Conservation (phyloP, 1,139 yeast species). For the Pichia sp. region DNA sequence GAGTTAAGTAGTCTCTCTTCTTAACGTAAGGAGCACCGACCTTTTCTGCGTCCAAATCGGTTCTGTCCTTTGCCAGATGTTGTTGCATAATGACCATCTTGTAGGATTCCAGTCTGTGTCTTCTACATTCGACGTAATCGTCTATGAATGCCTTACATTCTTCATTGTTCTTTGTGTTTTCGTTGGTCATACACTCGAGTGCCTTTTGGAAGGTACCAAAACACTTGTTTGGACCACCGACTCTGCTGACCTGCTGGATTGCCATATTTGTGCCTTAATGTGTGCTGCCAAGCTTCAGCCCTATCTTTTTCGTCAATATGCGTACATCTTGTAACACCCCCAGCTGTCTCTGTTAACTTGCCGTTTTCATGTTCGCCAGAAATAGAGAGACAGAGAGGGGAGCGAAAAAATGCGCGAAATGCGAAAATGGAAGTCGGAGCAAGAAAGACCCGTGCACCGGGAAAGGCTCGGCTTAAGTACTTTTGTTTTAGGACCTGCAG, state of each 20-base stretch:
- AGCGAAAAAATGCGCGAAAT: too few relatives aligned
- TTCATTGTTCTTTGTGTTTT: slow-evolving; percentile 22
- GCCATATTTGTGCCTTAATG: slow-evolving; percentile 20
- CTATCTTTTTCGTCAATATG: not conserved
- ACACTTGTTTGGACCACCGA: slow-evolving; percentile 31
- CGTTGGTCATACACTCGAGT: slow-evolving; percentile 29
- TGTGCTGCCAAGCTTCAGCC: not conserved
- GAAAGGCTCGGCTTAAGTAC: too few relatives aligned
- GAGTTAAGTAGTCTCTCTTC: slow-evolving; percentile 29
- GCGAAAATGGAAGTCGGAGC: too few relatives aligned
- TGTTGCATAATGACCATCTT: slow-evolving; percentile 27
- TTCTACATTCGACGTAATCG: slow-evolving; percentile 30
- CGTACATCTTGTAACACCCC: too few relatives aligned
- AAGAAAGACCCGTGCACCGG: too few relatives aligned
- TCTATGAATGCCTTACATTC: slow-evolving; percentile 26
- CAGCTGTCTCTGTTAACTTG: too few relatives aligned
- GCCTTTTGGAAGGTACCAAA: slow-evolving; percentile 30
- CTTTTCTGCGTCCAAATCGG: slow-evolving; percentile 21
- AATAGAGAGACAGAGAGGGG: too few relatives aligned
- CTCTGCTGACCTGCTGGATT: slow-evolving; percentile 29
- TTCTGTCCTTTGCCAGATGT: slow-evolving; percentile 23
- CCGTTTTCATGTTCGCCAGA: too few relatives aligned
- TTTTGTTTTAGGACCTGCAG: too few relatives aligned
- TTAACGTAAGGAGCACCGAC: slow-evolving; percentile 30
- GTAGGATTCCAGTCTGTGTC: slow-evolving; percentile 28